Conservation (phyloP, 257 asterid genomes). For the Penstemon newberryi region DNA sequence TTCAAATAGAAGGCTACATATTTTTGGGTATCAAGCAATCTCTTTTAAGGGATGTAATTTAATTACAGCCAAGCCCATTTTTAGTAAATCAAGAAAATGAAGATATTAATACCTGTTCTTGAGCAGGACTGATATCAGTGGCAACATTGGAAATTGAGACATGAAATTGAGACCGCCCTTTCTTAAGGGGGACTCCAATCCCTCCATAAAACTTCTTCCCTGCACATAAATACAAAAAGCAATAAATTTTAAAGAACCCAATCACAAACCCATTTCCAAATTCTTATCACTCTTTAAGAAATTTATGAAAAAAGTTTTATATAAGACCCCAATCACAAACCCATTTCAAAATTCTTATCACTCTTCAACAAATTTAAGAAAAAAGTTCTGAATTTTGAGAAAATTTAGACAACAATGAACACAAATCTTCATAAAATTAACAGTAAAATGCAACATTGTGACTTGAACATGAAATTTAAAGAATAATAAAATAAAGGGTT, state of each 20-base stretch:
- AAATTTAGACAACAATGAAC: not conserved
- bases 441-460: slow-evolving; percentile 18
- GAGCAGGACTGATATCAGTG: slow-evolving; percentile 65
- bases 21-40: slow-evolving; percentile 2
- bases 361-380: not conserved
- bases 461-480: slow-evolving; percentile 8
- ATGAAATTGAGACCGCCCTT: slow-evolving; percentile 53
- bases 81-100: not conserved
- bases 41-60: not conserved
- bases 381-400: slow-evolving; percentile 14
- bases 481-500: slow-evolving; percentile 15
- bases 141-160: slow-evolving; percentile 71
- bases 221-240: slow-evolving; percentile 29
- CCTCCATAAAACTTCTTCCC: slow-evolving; percentile 69
- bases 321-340: not conserved
- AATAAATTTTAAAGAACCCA: not conserved
- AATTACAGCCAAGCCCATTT: not conserved
- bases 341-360: slow-evolving; percentile 1
- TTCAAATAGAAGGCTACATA: not conserved
- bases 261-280: slow-evolving; percentile 5
- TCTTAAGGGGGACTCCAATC: slow-evolving; percentile 46
- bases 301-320: not conserved
- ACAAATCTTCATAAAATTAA: not conserved
- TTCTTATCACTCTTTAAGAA: not conserved
- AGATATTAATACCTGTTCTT: slow-evolving; percentile 46